Evolutionary conservation across 805 yeast species (phyloP), one percentile per base, ranked within the genome.

Genomic region (Wickerhamomyces strasburgensis): DNA sequence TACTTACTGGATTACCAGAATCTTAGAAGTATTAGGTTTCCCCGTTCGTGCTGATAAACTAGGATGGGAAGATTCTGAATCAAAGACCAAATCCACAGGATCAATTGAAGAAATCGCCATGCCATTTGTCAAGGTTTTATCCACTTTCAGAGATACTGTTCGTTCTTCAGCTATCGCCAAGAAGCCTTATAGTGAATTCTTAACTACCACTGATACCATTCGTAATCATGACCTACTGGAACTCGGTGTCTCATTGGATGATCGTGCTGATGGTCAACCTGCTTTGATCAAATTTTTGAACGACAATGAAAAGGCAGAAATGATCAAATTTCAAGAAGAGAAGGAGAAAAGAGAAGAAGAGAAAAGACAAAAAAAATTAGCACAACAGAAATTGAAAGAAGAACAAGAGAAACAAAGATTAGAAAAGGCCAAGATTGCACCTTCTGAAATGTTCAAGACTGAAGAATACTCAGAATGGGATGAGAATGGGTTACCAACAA

Each of bases 231-330:
- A 83, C 27, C 64, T 93, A 48, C 64, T 87, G 42, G 71, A 76
- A 18, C 64, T 88, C 43, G 93, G 94, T 19, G 82, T 93, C 29
- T 78, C 94, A 1, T 67, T 93, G 38, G 98, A 90, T 57, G 98
- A 93, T 61, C 78, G 97, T 52, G 70, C 78, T 5, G 82, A 73
- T 42, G 88, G 81, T 3, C 76, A 73, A 50, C 72, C 79, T n/a
- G 89, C 97, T 0, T 70, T 93, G 42, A 72, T 93, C 31, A 93
- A 93, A 61, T 83, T 90, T 50, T 67, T 93, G 46, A 78, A 74
- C 36, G 74, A 66, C 6, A 71, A 68, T 23, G 98, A 90, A 57
- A 77, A 75, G 56, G 68, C 65, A 27, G 90, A 82, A 41, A 67
- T 85, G 29, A 51, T 83, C 11, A 58, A 58, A 21, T 57, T 64